These are phyloP conservation scores for Termitomyces sp. DNA, from an alignment of 768 basidiomycete genomes.

Conservation along the genomic window DNA sequence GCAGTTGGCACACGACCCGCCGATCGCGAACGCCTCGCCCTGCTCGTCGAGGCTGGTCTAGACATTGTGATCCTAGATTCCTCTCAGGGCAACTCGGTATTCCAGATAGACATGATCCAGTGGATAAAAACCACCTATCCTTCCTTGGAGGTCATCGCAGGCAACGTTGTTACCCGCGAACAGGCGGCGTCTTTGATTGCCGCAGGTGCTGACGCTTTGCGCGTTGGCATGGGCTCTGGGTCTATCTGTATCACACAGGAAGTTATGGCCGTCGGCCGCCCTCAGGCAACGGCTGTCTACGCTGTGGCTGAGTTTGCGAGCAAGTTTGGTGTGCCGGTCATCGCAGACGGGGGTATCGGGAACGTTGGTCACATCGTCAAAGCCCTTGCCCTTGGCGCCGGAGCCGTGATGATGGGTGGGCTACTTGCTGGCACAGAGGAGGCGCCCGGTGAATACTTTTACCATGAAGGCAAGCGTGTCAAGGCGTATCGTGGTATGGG, in stretches of 20 bases:
- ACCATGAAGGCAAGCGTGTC: constrained; percentile 97
- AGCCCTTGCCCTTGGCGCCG: constrained; percentile 89
- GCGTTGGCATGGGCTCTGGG: constrained; percentile 96
- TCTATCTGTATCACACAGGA: constrained; percentile 99
- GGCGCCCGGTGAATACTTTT: constrained; percentile 98
- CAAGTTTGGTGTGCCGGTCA: constrained; percentile 93
- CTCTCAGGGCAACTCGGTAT: constrained; percentile 93
- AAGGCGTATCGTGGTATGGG: constrained; percentile 99
- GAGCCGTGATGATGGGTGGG: constrained; percentile 99
- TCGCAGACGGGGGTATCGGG: constrained; percentile 92
- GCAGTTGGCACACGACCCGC: constrained; percentile 90
- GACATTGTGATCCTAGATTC: constrained; percentile 96
- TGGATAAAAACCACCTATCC: constrained; percentile 91
- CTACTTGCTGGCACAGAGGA: constrained; percentile 94
- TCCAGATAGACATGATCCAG: constrained; percentile 88
- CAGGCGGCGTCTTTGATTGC: constrained; percentile 92
- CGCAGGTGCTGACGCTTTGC: constrained; percentile 93
- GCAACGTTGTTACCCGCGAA: constrained; percentile 97
- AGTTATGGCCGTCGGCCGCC: constrained; percentile 97
- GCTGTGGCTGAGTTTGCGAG: constrained; percentile 90
- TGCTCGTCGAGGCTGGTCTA: constrained; percentile 90
- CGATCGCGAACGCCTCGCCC: constrained; percentile 77
- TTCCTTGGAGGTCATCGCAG: constrained; percentile 87
- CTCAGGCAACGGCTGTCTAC: constrained; percentile 98
- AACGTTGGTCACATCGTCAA: constrained; percentile 99